Base-by-base conservation (phyloP, 140 eudicot species). In the Bidens hawaiensis region DNA sequence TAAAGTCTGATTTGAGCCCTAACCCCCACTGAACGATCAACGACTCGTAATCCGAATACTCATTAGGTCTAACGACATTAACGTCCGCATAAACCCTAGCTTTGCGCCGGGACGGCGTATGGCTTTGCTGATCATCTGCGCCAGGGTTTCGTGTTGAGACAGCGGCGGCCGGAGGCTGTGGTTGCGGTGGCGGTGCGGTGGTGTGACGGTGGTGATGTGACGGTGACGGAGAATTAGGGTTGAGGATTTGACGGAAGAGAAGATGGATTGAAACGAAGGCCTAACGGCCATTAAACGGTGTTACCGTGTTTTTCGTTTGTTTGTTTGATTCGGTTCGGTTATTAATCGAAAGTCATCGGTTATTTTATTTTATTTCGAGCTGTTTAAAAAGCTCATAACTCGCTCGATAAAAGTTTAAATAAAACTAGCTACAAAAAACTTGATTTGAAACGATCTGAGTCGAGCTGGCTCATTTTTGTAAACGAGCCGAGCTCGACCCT, bases 21-120 rank as follows among this genome's bases (percentile, higher is more conserved):
- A 60, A 84, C 93, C 87, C 93, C 93, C 93, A 84, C 40, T 81
- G 87, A 47, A 84, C 87, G 64, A 87, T 81, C 53, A 80, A 76
- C 60, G 93, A 71, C 70, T 80, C 91, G 65, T 84, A 83, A 63
- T 80, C 86, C 83, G 81, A 83, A 7, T 83, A 83, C 52, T 83
- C 90, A 17, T 75, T 74, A 12, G 90, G 84, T 13, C 90, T 83
- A 15, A 65, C 53, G 36, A 84, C 91, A 28, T 84, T 84, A 50
- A 84, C 72, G 69, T 84, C 91, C 8, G 84, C 40, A 68, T 84
- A 84, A 65, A 81, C 93, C 66, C 93, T 68, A 68, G 93, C 80
- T 50, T 70, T 71, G 83, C 76, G 76, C 83, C 83, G 11, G 83
- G 73, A 26, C 79, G 83, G 73, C 83, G 80, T 24, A 73, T 62